Conservation (phyloP, 1,284 basidiomycete species). For the Ganoderma leucocontextum region DNA sequence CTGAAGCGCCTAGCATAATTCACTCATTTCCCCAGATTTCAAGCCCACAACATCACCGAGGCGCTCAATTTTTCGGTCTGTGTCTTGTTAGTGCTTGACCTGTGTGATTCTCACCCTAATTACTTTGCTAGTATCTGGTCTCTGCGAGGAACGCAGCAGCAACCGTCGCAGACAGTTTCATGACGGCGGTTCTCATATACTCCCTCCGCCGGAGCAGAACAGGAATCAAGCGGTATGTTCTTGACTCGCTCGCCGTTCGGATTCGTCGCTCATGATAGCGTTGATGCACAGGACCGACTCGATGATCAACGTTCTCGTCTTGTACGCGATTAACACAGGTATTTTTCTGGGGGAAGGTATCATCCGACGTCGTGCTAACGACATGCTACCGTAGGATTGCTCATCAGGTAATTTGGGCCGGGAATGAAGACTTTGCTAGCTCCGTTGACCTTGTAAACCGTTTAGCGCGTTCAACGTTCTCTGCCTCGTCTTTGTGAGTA, state of each 20-base stretch:
- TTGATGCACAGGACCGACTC: constrained; percentile 14
- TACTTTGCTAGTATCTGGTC: not conserved
- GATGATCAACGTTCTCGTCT: constrained; percentile 18
- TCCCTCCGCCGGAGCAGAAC: not conserved
- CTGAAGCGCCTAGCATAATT: not conserved
- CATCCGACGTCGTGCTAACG: not conserved
- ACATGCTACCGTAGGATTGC: not conserved
- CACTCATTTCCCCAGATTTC: not conserved
- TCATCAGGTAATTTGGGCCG: not conserved
- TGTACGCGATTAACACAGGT: constrained; percentile 25
- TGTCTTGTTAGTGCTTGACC: not conserved
- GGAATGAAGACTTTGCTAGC: not conserved
- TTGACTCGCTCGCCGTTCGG: not conserved
- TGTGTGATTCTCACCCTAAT: too few relatives aligned
- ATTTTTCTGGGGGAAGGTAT: not conserved
- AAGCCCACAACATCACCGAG: not conserved
- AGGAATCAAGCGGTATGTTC: constrained; percentile 7
- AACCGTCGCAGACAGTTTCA: not conserved
- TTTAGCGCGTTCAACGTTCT: not conserved
- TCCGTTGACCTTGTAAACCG: not conserved
- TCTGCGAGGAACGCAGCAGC: not conserved
- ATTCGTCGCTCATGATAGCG: not conserved
- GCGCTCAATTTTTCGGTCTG: not conserved
- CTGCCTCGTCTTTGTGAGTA: not conserved
- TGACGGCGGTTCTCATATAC: not conserved